Percentiles rank a stretch among this genome's conserved stretches.
Conservation (phyloP, 192 early-diverging fungal species). For the Linnemannia elongata region DNA sequence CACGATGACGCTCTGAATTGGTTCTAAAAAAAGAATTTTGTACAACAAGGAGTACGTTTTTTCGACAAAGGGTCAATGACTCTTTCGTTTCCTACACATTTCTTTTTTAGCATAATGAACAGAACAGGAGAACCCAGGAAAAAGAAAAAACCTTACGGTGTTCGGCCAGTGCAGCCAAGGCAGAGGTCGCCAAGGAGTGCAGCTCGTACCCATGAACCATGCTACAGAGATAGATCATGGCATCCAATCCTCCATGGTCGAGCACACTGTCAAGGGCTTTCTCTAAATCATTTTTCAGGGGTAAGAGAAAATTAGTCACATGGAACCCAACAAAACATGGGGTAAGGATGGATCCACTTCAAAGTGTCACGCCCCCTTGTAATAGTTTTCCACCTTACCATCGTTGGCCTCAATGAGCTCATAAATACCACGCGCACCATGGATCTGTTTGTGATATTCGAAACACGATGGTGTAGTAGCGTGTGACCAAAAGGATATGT, state of each 20-base stretch:
- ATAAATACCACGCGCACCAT: conserved; percentile 62
- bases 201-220: conserved; percentile 54
- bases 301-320: neutral
- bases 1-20: conserved; percentile 62
- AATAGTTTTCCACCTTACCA: conserved; percentile 46
- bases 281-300: conserved; percentile 42
- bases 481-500: neutral
- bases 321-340: neutral
- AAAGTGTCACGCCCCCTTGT: neutral
- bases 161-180: conserved; percentile 64
- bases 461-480: neutral
- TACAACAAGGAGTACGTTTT: neutral
- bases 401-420: conserved; percentile 65
- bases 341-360: neutral
- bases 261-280: conserved; percentile 60
- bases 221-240: conserved; percentile 64
- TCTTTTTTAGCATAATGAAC: neutral
- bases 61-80: neutral
- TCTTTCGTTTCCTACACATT: neutral
- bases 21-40: conserved; percentile 47
- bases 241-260: conserved; percentile 67
- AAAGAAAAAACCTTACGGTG: conserved; percentile 50
- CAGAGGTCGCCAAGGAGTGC: conserved; percentile 61
- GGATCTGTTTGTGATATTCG: conserved; percentile 23
- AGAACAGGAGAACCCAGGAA: neutral